A percentile compares a stretch with the other conserved stretches of the same genome.
phyloP scores from a whole-genome alignment of 495 filamentous ascomycete genomes.

The Tirmania nivea region DNA sequence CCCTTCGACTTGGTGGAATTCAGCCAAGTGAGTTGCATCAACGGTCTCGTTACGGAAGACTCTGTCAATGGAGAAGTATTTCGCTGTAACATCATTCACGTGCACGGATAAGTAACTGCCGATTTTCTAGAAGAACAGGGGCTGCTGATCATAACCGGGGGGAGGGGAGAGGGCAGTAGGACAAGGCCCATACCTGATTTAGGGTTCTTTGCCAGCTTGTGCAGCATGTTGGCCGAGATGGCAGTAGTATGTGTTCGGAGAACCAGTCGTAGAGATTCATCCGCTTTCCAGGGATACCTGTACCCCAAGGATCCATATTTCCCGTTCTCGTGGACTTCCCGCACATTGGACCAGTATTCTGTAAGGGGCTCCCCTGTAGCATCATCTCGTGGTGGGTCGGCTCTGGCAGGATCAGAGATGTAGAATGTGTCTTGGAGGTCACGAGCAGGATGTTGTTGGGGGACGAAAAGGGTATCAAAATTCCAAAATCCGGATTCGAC shows the following conservation, averaged over 20 bases:
- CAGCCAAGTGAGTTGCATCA: slow-evolving; percentile 85
- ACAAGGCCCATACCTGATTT: slow-evolving; percentile 13
- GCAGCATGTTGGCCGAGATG: slow-evolving; percentile 64
- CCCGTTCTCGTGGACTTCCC: slow-evolving; percentile 58
- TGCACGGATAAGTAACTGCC: too few relatives aligned
- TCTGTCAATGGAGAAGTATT: slow-evolving; percentile 93
- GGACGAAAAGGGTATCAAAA: slow-evolving; percentile 91
- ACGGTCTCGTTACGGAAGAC: slow-evolving; percentile 95
- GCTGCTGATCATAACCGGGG: not conserved
- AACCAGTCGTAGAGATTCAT: slow-evolving; percentile 76
- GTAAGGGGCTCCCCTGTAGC: slow-evolving; percentile 39
- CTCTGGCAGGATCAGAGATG: slow-evolving; percentile 63
- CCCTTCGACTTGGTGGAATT: slow-evolving; percentile 97
- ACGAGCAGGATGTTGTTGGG: slow-evolving; percentile 90
- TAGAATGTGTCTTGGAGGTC: slow-evolving; percentile 97
- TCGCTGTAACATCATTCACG: slow-evolving; percentile 31
- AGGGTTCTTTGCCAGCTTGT: slow-evolving; percentile 64
- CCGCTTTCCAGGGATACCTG: slow-evolving; percentile 72
- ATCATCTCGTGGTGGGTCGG: slow-evolving; percentile 59
- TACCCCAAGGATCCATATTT: slow-evolving; percentile 90
- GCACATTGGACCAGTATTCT: slow-evolving; percentile 74
- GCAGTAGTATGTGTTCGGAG: slow-evolving; percentile 93
- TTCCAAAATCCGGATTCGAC: slow-evolving; percentile 98
- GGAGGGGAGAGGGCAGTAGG: not conserved
- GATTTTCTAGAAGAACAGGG: not conserved